Percentiles rank a stretch among this genome's conserved stretches.
phyloP scores from a whole-genome alignment of 1,284 basidiomycete species.

The Melampsora medusae region DNA sequence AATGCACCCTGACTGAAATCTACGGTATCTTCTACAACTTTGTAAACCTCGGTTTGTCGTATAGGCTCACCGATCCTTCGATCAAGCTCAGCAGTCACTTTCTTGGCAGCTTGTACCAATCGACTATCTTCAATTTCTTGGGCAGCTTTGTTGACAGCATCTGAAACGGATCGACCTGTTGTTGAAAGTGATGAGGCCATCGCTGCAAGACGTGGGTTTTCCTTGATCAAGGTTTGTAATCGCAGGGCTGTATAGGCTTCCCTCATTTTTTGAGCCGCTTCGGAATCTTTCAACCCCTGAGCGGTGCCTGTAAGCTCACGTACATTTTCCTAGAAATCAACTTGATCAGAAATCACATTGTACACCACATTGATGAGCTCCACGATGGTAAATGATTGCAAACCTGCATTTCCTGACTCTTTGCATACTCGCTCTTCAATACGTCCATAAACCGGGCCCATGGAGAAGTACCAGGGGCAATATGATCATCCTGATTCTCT shows the following conservation, averaged over 20 bases:
- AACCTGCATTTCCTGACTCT: constrained; percentile 44
- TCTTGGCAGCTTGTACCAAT: constrained; percentile 73
- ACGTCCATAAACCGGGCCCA: constrained; percentile 45
- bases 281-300: constrained; percentile 43
- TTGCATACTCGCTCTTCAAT: constrained; percentile 42
- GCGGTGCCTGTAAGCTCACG: constrained; percentile 43
- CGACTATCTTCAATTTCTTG: constrained; percentile 91
- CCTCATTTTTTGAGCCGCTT: constrained; percentile 40
- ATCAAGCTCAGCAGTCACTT: constrained; percentile 46
- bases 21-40: constrained; percentile 80
- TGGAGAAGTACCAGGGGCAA: constrained; percentile 30
- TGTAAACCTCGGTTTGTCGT: constrained; percentile 91
- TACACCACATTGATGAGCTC: background rate
- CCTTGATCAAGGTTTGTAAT: constrained; percentile 90
- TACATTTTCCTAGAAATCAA: constrained; percentile 35
- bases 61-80: constrained; percentile 71
- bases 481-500: constrained; percentile 23
- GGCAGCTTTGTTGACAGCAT: constrained; percentile 86
- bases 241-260: constrained; percentile 53
- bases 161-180: constrained; percentile 84
- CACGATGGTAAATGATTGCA: background rate
- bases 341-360: background rate
- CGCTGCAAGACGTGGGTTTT: constrained; percentile 85
- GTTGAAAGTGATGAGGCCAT: constrained; percentile 87
- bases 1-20: constrained; percentile 83